phyloP scores from a whole-genome alignment of 805 yeast genomes.

The Yarrowia deformans region DNA sequence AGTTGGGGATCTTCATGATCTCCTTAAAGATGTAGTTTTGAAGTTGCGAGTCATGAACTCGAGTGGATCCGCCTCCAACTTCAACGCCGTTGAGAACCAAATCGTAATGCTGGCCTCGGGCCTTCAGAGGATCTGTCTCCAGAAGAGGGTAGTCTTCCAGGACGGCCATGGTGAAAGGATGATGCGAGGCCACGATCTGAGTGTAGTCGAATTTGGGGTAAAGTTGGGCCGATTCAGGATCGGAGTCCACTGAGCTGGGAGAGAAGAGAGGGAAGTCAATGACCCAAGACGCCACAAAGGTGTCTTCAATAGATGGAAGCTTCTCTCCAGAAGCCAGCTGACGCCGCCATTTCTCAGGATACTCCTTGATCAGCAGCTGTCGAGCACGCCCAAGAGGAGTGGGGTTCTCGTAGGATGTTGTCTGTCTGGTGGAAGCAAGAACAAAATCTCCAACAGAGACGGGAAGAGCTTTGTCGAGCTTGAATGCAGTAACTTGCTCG shows the following conservation, averaged over 20 bases:
- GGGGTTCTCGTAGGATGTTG: conserved; percentile 83
- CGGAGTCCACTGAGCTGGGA: conserved; percentile 55
- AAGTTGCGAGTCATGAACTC: conserved; percentile 84
- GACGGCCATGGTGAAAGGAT: conserved; percentile 95
- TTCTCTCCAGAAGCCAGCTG: conserved; percentile 39
- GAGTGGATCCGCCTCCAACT: conserved; percentile 95
- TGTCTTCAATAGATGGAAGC: conserved; percentile 14
- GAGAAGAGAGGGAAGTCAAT: conserved; percentile 91
- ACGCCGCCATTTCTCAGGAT: conserved; percentile 61
- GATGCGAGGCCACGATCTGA: conserved; percentile 79
- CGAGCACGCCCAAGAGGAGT: conserved; percentile 91
- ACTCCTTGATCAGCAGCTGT: conserved; percentile 68
- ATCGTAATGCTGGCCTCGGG: conserved; percentile 92
- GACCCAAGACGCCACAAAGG: conserved; percentile 66
- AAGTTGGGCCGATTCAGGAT: conserved; percentile 45
- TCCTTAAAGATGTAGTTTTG: conserved; percentile 76
- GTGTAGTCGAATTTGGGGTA: conserved; percentile 68
- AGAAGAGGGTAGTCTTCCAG: conserved; percentile 69
- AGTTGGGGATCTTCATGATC: conserved; percentile 64
- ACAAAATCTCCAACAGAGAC: conserved; percentile 74
- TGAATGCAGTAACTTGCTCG: conserved; percentile 7
- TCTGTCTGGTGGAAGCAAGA: conserved; percentile 78
- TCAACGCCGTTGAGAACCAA: conserved; percentile 93
- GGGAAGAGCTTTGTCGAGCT: conserved; percentile 53
- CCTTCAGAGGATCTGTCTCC: conserved; percentile 62